Percentiles rank a stretch among this genome's conserved stretches.
Evolutionary conservation across 768 basidiomycete genomes (phyloP).

Genomic region (Boletus barrowsii): DNA sequence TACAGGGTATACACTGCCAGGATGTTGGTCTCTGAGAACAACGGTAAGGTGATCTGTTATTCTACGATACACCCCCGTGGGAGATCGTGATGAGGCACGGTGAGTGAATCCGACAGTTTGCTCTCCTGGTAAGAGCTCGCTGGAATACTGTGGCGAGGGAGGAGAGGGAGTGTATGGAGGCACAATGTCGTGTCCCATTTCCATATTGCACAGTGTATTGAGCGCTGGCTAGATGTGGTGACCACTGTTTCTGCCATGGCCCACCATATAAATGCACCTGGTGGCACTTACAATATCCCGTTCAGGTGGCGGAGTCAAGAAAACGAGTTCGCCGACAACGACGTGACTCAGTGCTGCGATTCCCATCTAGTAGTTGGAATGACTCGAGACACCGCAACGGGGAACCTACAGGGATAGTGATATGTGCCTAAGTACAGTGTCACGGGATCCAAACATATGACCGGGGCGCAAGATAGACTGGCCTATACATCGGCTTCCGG

Average conservation of each 20-base stretch:
- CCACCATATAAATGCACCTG: no score
- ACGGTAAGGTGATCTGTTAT: conserved; percentile 29
- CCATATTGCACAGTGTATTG: neutral
- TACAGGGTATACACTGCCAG: conserved; percentile 18
- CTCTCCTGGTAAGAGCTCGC: conserved; percentile 47
- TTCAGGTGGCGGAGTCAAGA: no score
- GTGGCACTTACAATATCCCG: no score
- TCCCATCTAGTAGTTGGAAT: neutral
- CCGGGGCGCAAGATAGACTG: neutral
- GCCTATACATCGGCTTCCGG: conserved; percentile 18
- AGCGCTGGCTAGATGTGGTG: neutral
- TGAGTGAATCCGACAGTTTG: conserved; percentile 46
- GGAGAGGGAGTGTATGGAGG: conserved; percentile 53
- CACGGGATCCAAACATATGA: neutral
- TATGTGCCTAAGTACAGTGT: neutral
- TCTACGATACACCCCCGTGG: conserved; percentile 24
- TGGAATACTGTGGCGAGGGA: conserved; percentile 56
- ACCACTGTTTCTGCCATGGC: neutral
- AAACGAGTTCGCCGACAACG: no score
- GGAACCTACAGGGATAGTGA: neutral
- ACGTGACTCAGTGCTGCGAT: neutral
- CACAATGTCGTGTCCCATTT: conserved; percentile 23
- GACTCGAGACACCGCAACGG: neutral
- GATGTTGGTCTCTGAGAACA: conserved; percentile 22
- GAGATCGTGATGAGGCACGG: conserved; percentile 2